Percentiles rank a stretch among this genome's conserved stretches.
phyloP scores from a whole-genome alignment of 352 stramenopile genomes.

The Phytophthora cactorum region DNA sequence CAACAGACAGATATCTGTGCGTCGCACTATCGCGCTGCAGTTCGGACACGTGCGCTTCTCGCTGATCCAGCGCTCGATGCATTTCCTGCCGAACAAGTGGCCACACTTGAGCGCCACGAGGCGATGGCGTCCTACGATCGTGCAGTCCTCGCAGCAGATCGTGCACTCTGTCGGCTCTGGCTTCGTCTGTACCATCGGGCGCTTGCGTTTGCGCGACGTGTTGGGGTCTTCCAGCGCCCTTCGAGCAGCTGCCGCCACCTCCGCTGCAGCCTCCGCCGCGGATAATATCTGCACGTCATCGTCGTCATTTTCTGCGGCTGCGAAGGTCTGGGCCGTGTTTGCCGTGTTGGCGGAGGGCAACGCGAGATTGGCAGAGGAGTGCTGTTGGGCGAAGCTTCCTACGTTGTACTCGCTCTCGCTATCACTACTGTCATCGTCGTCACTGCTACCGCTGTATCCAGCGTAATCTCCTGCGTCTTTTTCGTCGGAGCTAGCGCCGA shows the following conservation, averaged over 20 bases:
- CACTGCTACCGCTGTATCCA: constrained; percentile 1
- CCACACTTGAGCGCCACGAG: constrained; percentile 75
- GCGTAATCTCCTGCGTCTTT: not conserved
- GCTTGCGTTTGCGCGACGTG: constrained; percentile 38
- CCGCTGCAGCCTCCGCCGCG: constrained; percentile 22
- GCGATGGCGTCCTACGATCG: constrained; percentile 58
- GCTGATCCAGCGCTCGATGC: constrained; percentile 75
- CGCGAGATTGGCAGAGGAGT: constrained; percentile 3
- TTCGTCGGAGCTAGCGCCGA: constrained; percentile 15
- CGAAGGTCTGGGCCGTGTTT: not conserved
- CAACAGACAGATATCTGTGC: constrained; percentile 61
- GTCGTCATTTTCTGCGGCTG: constrained; percentile 33
- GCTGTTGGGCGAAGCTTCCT: too few species aligned
- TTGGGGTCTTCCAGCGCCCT: constrained; percentile 5
- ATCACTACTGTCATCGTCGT: constrained; percentile 1
- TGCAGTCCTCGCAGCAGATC: constrained; percentile 79
- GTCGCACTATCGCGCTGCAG: constrained; percentile 56
- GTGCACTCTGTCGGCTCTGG: constrained; percentile 72
- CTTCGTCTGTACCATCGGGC: constrained; percentile 36
- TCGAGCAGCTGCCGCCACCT: constrained; percentile 22
- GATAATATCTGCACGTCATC: constrained; percentile 43
- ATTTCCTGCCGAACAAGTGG: constrained; percentile 77
- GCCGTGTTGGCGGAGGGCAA: constrained; percentile 10
- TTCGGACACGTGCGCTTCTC: constrained; percentile 73
- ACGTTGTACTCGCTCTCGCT: not conserved